Evolutionary conservation across 73 alveolate species (phyloP), one percentile per base, ranked within the genome.

Genomic region (Durusdinium trenchii): DNA sequence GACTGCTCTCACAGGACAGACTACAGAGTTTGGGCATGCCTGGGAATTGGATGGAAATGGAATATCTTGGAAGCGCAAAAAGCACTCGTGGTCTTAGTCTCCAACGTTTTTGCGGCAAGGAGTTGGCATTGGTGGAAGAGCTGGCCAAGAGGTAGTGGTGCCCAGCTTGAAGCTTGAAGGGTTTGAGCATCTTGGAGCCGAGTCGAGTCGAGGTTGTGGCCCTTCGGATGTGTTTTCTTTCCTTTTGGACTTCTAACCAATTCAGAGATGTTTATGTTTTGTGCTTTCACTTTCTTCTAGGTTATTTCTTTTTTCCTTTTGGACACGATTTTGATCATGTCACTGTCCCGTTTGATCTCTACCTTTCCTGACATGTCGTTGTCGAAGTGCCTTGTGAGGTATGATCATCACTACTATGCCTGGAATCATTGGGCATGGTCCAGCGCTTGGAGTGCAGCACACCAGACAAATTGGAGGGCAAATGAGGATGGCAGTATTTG

Each of bases 381-480:
- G n/a, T n/a, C n/a, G 64, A 16, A 54, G 60, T 35, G 67, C 3
- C 36, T 35, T 4, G 50, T 3, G 61, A 90, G 98, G 78, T 91
- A 91, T 42, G 98, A 91, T 48, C 98, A 91, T 48, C 98, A 91
- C 78, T 91, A 91, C 89, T 91, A 91, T 43, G 98, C 98, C 89
- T 91, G 98, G 98, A 91, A 91, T 45, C 98, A 91, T 78, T 91
- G 98, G 98, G 98, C 98, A 35, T 91, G 98, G 98, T 46, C 16
- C 1, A 23, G 76, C 9, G n/a, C 94, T 83, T 6, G 42, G 82
- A 35, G 82, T 32, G 36, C n/a, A n/a, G n/a, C n/a, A n/a, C 73
- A 23, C 73, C 18, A 60, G 73, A 32, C 71, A n/a, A 71, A 73
- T 3, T 16, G 1, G 48, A 23, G 18, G 84, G 52, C 54, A 16